Evolutionary conservation across 2,329 filamentous ascomycete genomes (phyloP).

Genomic region (Botryosphaeria agaves): DNA sequence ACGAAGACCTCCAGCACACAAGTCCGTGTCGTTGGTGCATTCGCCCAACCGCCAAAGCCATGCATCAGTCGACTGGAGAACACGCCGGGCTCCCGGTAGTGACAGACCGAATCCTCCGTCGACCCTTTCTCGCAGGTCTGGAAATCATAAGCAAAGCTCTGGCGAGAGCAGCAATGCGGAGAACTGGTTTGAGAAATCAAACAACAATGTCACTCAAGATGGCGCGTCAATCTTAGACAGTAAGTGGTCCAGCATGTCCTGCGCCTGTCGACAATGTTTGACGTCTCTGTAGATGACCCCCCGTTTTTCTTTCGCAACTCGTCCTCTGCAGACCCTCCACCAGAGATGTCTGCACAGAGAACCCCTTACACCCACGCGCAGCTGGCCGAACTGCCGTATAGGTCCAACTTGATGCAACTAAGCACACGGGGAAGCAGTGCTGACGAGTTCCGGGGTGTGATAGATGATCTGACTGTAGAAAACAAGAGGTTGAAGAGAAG

Average conservation of each 20-base stretch:
- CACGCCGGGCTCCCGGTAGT: constrained; percentile 11
- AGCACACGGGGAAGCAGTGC: constrained; percentile 38
- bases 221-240: constrained; percentile 23
- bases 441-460: constrained; percentile 65
- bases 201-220: constrained; percentile 26
- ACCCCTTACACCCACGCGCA: constrained; percentile 1
- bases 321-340: constrained; percentile 25
- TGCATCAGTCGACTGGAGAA: background rate
- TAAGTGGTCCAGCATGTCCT: constrained; percentile 13
- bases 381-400: constrained; percentile 10
- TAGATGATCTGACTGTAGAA: constrained; percentile 72
- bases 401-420: constrained; percentile 22
- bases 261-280: no score
- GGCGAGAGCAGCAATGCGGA: constrained; percentile 34
- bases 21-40: constrained; percentile 29
- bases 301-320: constrained; percentile 28
- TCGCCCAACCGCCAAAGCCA: constrained; percentile 7
- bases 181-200: constrained; percentile 33
- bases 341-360: constrained; percentile 8
- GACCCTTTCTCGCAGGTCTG: constrained; percentile 16
- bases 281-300: constrained; percentile 24
- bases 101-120: constrained; percentile 22
- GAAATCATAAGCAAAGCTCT: constrained; percentile 20
- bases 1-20: constrained; percentile 24
- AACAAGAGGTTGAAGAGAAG: constrained; percentile 64